These are phyloP conservation scores for Xanthoceras sorbifolium DNA, from an alignment of 345 rosid genomes.

Conservation along the genomic window DNA sequence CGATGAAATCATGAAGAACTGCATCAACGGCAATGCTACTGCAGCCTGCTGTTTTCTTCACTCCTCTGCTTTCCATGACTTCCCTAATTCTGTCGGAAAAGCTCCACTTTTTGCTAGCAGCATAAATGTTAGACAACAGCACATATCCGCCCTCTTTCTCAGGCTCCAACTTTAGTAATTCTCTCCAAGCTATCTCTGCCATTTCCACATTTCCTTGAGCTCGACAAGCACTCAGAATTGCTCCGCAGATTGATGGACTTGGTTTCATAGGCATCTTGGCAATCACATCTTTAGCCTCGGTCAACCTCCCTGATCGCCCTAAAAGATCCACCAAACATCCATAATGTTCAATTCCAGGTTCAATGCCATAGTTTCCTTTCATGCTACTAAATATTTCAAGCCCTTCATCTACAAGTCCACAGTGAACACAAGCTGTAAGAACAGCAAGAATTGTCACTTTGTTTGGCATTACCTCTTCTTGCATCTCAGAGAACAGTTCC, in stretches of 20 bases:
- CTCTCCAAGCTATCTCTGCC: conserved; percentile 52
- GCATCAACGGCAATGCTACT: conserved; percentile 49
- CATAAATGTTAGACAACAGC: conserved; percentile 55
- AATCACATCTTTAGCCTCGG: conserved; percentile 45
- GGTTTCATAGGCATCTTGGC: conserved; percentile 54
- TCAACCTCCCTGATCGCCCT: conserved; percentile 51
- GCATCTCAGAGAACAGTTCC: conserved; percentile 50
- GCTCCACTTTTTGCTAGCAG: conserved; percentile 47
- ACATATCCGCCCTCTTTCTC: conserved; percentile 59
- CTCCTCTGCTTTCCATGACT: conserved; percentile 49
- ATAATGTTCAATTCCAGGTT: conserved; percentile 53
- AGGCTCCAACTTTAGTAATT: conserved; percentile 56
- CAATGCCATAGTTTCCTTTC: conserved; percentile 42
- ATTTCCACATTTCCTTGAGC: conserved; percentile 44
- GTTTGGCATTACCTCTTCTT: conserved; percentile 39
- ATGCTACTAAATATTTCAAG: conserved; percentile 41
- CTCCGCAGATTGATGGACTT: conserved; percentile 55
- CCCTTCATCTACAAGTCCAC: conserved; percentile 53
- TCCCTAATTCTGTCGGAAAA: conserved; percentile 44
- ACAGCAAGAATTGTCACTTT: conserved; percentile 53
- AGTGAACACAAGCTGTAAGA: conserved; percentile 57
- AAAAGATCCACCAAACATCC: conserved; percentile 60
- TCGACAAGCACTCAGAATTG: conserved; percentile 48
- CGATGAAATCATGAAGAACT: conserved; percentile 45
- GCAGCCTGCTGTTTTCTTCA: conserved; percentile 54